A percentile compares a stretch with the other conserved stretches of the same genome.
These are phyloP conservation scores for Diutina scorzettiae DNA, from an alignment of 1,139 yeast species.

Conservation along the genomic window DNA sequence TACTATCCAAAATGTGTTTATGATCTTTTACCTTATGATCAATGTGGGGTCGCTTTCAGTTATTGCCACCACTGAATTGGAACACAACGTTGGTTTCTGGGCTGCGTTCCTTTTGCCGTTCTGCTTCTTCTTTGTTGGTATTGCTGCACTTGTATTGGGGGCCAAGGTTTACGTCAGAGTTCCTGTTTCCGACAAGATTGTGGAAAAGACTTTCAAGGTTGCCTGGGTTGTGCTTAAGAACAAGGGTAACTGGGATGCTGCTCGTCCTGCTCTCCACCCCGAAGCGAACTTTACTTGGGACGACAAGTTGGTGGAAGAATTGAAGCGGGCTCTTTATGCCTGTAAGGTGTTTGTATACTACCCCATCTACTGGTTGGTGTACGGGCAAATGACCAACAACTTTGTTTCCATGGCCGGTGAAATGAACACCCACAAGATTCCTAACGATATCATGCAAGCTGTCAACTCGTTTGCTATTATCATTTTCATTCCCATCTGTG, in stretches of 20 bases:
- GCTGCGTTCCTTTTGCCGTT: conserved; percentile 45
- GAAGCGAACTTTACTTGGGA: conserved; percentile 39
- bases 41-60: conserved; percentile 30
- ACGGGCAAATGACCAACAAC: conserved; percentile 56
- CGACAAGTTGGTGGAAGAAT: conserved; percentile 54
- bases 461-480: conserved; percentile 51
- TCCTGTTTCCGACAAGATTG: conserved; percentile 53
- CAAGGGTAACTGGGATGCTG: conserved; percentile 39
- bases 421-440: conserved; percentile 53
- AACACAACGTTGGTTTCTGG: conserved; percentile 28
- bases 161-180: conserved; percentile 44
- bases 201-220: conserved; percentile 43
- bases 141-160: conserved; percentile 43
- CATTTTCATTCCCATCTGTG: conserved; percentile 49
- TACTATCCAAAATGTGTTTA: conserved; percentile 30
- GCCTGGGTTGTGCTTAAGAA: conserved; percentile 33
- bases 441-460: conserved; percentile 56
- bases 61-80: conserved; percentile 31
- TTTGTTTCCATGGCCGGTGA: conserved; percentile 54
- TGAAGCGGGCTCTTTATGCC: conserved; percentile 42
- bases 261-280: conserved; percentile 42
- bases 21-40: conserved; percentile 32
- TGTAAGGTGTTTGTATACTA: conserved; percentile 53
- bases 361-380: conserved; percentile 58
- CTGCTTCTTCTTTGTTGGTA: conserved; percentile 53